Evolutionary conservation across 1,284 basidiomycete species (phyloP).

Genomic region (Pseudozyma flocculosa): DNA sequence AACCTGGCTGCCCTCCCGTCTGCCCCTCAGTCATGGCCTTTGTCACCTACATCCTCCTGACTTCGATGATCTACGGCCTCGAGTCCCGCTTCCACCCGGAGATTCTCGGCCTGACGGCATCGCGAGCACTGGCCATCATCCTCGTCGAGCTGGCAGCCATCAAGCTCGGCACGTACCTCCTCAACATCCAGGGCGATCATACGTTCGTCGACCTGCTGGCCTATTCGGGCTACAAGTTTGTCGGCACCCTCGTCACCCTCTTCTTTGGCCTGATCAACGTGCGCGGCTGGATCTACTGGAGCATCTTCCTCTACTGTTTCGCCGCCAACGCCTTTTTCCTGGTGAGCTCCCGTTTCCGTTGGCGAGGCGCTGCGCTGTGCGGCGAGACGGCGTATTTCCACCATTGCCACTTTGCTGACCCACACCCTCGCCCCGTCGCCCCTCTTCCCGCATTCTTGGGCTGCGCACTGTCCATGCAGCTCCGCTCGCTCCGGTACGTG

Average conservation of each 20-base stretch:
- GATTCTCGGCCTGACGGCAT: conserved; percentile 81
- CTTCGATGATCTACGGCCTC: conserved; percentile 76
- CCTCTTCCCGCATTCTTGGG: no score
- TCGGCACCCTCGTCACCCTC: conserved; percentile 60
- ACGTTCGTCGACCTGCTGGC: conserved; percentile 64
- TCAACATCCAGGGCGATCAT: conserved; percentile 76
- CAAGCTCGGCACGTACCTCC: conserved; percentile 84
- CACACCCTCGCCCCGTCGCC: no score
- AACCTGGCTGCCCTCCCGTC: no score
- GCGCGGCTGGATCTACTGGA: conserved; percentile 67
- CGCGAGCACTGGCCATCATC: conserved; percentile 66
- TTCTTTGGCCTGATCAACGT: conserved; percentile 38
- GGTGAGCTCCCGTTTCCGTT: conserved; percentile 60
- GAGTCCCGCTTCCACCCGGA: conserved; percentile 83
- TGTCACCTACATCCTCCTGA: conserved; percentile 90
- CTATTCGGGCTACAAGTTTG: conserved; percentile 97
- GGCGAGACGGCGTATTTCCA: no score
- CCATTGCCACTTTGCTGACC: no score
- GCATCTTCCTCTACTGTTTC: conserved; percentile 80
- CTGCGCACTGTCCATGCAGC: conserved; percentile 61
- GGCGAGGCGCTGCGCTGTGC: no score
- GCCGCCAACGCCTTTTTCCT: conserved; percentile 91
- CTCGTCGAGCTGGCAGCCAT: conserved; percentile 76
- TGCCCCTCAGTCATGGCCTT: conserved; percentile 96
- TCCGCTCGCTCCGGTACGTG: conserved; percentile 86